Base-by-base conservation (phyloP, 2,329 filamentous ascomycete species). In the Alternaria longipes region DNA sequence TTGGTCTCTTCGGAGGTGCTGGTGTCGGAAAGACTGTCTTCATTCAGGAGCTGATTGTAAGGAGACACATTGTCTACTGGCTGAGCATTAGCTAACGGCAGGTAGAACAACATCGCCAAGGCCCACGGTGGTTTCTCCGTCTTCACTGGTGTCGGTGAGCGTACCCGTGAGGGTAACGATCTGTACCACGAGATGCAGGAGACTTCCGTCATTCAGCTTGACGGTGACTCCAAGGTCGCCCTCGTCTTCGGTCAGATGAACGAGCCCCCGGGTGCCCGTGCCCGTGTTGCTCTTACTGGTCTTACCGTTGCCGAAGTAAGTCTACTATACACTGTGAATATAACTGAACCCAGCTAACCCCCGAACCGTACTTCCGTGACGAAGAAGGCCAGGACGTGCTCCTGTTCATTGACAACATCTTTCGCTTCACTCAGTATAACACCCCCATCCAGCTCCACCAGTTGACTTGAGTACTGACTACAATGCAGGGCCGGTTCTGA, bases 121-220 rank as follows among this genome's bases (percentile, higher is more conserved):
- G 95, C 95, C 77, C 95, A 99, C 88, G 95, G 95, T 97, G 95
- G 95, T 97, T 99, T 97, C 92, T 99, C 95, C 74, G 95, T 99
- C 82, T 99, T 99, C 91, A 97, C 93, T 81, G 95, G 95, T 94
- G 95, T 99, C 85, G 95, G 95, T 83, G 95, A 99, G 91, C 94
- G 95, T 88, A 99, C 95, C 82, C 95, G 95, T 93, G 95, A 99
- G 90, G 95, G 95, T 89, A 99, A 99, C 90, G 95, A 99, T 90
- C 85, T 99, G 88, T 99, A 99, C 91, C 94, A 99, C 87, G 95
- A 99, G 90, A 99, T 99, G 95, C 95, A 98, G 88, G 94, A 99
- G 87, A 99, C 95, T 75, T 93, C 92, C 81, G 95, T 99, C 89
- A 99, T 99, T 85, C 90, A 99, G 85, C 93, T 99, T 73, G 95